Conservation (phyloP, 495 filamentous ascomycete genomes). For the Thozetella sp. region DNA sequence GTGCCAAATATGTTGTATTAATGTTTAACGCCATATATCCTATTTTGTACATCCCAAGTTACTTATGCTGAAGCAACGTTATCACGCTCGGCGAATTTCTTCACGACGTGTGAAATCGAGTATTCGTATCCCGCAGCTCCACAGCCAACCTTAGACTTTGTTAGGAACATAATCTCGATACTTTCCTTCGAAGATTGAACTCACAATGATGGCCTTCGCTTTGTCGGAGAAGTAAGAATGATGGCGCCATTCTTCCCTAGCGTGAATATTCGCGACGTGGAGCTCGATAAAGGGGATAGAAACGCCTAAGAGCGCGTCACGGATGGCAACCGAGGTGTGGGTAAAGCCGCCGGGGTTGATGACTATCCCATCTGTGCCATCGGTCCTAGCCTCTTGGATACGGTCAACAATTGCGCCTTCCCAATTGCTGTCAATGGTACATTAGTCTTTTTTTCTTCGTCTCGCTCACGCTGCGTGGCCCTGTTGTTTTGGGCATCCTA, state of each 20-base stretch:
- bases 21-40: too few species aligned
- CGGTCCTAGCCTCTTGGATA: constrained; percentile 48
- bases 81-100: neutral
- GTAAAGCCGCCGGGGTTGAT: constrained; percentile 68
- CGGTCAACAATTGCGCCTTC: constrained; percentile 60
- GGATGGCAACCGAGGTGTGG: constrained; percentile 63
- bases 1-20: too few species aligned
- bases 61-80: too few species aligned
- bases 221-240: constrained; percentile 68
- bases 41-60: too few species aligned
- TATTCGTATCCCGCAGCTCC: neutral
- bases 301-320: constrained; percentile 63
- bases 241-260: constrained; percentile 59
- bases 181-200: too few species aligned
- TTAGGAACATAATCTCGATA: neutral
- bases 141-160: neutral
- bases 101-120: neutral
- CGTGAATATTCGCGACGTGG: constrained; percentile 64
- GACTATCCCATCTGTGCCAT: constrained; percentile 52
- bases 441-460: neutral
- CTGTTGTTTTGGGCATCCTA: neutral
- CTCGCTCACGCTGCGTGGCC: neutral
- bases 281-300: constrained; percentile 66
- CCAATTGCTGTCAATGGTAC: constrained; percentile 37
- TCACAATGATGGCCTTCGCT: constrained; percentile 56